phyloP scores from a whole-genome alignment of 768 basidiomycete species.

The Glaciozyma antarctica region DNA sequence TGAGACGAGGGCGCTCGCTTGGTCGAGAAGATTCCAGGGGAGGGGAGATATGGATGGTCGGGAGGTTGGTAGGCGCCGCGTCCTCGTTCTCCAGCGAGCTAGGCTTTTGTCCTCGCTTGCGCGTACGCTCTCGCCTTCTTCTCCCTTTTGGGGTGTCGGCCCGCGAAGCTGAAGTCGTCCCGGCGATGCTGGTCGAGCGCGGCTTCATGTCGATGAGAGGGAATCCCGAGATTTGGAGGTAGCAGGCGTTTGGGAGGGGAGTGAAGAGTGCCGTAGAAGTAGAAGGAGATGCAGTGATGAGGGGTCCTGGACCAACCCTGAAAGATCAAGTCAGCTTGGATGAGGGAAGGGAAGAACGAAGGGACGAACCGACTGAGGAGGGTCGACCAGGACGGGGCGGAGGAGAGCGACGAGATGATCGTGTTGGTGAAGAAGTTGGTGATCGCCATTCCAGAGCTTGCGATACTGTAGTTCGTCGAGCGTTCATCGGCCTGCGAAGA shows the following conservation, averaged over 20 bases:
- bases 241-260: constrained; percentile 69
- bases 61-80: too few species aligned
- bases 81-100: neutral
- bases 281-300: constrained; percentile 73
- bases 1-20: neutral
- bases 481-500: neutral
- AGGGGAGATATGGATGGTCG: neutral
- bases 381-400: constrained; percentile 56
- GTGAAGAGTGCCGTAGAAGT: constrained; percentile 56
- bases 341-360: neutral
- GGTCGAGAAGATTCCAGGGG: neutral
- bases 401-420: constrained; percentile 53
- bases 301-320: constrained; percentile 67
- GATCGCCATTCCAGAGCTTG: constrained; percentile 32
- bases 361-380: constrained; percentile 52
- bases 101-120: neutral
- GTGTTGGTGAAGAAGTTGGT: constrained; percentile 64
- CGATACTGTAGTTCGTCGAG: neutral
- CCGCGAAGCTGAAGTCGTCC: constrained; percentile 42
- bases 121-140: neutral
- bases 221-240: constrained; percentile 70
- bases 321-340: neutral
- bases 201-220: constrained; percentile 50
- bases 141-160: constrained; percentile 43
- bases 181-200: constrained; percentile 20